Conservation (phyloP, 345 rosid genomes). For the Salix caprea region DNA sequence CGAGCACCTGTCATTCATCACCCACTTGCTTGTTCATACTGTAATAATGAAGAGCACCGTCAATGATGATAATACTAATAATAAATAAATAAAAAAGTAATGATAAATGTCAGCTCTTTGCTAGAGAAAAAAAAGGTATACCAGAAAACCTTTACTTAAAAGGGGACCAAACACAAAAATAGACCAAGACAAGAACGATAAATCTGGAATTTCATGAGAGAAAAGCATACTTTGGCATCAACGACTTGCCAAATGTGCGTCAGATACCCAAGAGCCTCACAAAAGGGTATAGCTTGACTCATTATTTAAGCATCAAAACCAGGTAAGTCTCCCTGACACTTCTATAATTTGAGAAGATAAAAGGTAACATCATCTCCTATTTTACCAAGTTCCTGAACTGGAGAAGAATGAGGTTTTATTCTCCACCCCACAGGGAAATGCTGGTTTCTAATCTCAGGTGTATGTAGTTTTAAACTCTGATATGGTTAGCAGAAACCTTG, state of each 20-base stretch:
- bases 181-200: neutral
- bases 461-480: neutral
- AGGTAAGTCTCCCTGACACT: neutral
- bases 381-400: neutral
- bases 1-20: constrained; percentile 65
- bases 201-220: neutral
- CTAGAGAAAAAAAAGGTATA: too few species aligned
- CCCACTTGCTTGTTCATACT: constrained; percentile 11
- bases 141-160: neutral
- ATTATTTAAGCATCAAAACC: neutral
- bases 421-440: neutral
- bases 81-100: neutral
- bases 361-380: neutral
- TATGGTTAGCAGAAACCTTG: neutral
- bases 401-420: neutral
- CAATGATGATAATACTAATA: too few species aligned
- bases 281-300: neutral
- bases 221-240: neutral
- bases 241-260: neutral
- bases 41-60: neutral
- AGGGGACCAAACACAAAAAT: neutral
- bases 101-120: neutral
- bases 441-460: neutral
- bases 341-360: neutral
- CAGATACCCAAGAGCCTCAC: neutral